phyloP scores from a whole-genome alignment of 106 monocot genomes.

The Platanthera zijinensis region DNA sequence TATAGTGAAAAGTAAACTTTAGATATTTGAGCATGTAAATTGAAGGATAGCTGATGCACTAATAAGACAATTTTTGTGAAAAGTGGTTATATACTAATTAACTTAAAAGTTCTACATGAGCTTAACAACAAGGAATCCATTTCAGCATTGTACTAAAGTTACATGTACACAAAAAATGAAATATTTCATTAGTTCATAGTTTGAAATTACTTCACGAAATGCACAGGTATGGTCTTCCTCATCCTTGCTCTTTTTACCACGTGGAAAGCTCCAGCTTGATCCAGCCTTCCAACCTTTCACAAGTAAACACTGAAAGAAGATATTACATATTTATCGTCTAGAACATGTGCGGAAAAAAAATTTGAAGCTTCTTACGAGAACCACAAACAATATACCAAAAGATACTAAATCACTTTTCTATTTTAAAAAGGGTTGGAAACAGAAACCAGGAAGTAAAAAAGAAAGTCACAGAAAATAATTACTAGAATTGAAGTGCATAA shows the following conservation, averaged over 20 bases:
- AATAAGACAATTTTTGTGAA: not conserved
- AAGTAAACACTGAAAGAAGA: conserved; percentile 73
- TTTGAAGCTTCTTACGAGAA: not conserved
- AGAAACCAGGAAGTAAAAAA: not conserved
- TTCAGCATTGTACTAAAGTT: conserved; percentile 1
- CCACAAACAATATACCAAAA: not conserved
- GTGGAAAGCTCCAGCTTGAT: conserved; percentile 98
- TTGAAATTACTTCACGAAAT: conserved; percentile 65
- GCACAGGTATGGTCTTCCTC: conserved; percentile 94
- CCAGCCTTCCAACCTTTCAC: conserved; percentile 98
- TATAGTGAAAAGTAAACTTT: too few relatives aligned
- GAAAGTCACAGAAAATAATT: not conserved
- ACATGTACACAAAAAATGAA: not conserved
- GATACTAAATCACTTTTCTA: not conserved
- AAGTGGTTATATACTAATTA: not conserved
- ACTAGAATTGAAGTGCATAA: not conserved
- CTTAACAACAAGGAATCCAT: not conserved
- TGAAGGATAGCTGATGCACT: not conserved
- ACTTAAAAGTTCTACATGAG: not conserved
- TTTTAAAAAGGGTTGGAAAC: not conserved
- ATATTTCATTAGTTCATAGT: not conserved
- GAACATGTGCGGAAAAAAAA: not conserved
- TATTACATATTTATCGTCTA: not conserved
- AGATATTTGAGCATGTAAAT: not conserved
- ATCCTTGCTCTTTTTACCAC: conserved; percentile 94